Conservation (phyloP, 345 rosid species). For the Carallia pectinifolia region DNA sequence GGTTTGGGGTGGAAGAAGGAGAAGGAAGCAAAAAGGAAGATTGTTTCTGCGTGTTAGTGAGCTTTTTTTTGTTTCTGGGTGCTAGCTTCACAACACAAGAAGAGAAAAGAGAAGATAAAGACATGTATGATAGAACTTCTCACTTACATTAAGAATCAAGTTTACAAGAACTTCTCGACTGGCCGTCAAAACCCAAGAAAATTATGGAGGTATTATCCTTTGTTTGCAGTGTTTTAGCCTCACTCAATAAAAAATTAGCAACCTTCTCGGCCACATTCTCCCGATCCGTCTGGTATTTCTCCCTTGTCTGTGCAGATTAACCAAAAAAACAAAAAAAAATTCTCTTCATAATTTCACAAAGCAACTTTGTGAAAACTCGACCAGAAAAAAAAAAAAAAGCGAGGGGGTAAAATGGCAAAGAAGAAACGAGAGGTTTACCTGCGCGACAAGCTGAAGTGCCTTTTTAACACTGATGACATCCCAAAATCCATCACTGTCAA, state of each 20-base stretch:
- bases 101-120: background rate
- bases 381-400: background rate
- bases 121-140: background rate
- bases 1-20: no score
- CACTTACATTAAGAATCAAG: conserved; percentile 36
- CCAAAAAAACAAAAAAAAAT: background rate
- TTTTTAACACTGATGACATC: conserved; percentile 75
- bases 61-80: no score
- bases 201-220: conserved; percentile 92
- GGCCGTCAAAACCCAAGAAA: conserved; percentile 68
- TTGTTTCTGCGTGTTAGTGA: no score
- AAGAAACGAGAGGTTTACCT: conserved; percentile 45
- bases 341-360: background rate
- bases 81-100: no score
- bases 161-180: conserved; percentile 43
- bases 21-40: no score
- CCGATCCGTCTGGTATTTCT: conserved; percentile 32
- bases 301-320: conserved; percentile 45
- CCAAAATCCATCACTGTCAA: conserved; percentile 92
- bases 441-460: conserved; percentile 64
- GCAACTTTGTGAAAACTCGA: background rate
- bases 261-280: conserved; percentile 66
- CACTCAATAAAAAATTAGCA: conserved; percentile 68
- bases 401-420: background rate
- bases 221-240: conserved; percentile 82